phyloP scores from a whole-genome alignment of 306 rosid species.

The Ochetophila trinervis region DNA sequence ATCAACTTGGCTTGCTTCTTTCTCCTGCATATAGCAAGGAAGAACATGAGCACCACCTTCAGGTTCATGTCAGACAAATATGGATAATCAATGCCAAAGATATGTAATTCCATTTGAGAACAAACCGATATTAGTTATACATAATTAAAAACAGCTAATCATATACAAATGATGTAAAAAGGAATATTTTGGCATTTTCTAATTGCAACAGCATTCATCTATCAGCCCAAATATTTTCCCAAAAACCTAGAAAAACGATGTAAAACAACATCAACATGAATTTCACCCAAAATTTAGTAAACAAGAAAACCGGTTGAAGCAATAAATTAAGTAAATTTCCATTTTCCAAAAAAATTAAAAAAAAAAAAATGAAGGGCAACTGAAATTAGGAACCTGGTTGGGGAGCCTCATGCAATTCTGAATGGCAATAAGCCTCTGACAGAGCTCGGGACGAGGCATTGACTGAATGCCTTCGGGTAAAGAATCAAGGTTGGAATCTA shows the following conservation, averaged over 20 bases:
- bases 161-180: too few species aligned
- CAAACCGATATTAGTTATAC: too few species aligned
- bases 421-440: conserved; percentile 71
- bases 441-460: conserved; percentile 85
- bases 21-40: conserved; percentile 44
- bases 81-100: background rate
- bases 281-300: too few species aligned
- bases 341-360: background rate
- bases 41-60: background rate
- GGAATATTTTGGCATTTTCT: too few species aligned
- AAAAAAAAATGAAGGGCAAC: background rate
- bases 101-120: too few species aligned
- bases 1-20: conserved; percentile 49
- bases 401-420: conserved; percentile 76
- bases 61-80: background rate
- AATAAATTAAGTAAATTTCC: background rate
- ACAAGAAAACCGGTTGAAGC: background rate
- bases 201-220: too few species aligned
- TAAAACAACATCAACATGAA: background rate
- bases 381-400: conserved; percentile 32
- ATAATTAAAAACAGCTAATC: too few species aligned
- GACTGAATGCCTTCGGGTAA: conserved; percentile 72
- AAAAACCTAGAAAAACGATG: too few species aligned
- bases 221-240: too few species aligned
- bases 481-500: conserved; percentile 66